Evolutionary conservation across 2,329 filamentous ascomycete genomes (phyloP).

Genomic region (Lecanicillium sp.): DNA sequence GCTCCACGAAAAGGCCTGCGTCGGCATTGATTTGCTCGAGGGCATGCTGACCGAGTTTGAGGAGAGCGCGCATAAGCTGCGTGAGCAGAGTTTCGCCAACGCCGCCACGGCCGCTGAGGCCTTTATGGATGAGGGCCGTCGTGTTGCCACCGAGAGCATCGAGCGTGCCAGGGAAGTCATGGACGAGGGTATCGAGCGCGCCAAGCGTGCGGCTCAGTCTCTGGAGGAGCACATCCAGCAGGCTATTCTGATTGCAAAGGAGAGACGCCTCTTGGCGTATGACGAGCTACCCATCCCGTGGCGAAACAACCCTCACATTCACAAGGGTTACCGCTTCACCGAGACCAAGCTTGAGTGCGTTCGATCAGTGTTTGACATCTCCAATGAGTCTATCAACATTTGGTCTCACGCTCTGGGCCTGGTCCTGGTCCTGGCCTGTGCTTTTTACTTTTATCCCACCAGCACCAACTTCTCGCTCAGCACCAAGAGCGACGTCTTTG

Average conservation of each 20-base stretch:
- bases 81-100: conserved; percentile 65
- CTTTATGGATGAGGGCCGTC: conserved; percentile 71
- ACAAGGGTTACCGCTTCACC: conserved; percentile 85
- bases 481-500: conserved; percentile 81
- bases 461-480: conserved; percentile 81
- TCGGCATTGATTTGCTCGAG: conserved; percentile 82
- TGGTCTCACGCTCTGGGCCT: conserved; percentile 93
- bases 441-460: conserved; percentile 92
- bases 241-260: conserved; percentile 67
- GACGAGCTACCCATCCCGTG: conserved; percentile 87
- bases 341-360: conserved; percentile 88
- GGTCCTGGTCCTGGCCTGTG: conserved; percentile 78
- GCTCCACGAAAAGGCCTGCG: conserved; percentile 83
- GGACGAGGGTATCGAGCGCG: conserved; percentile 74
- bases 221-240: conserved; percentile 79
- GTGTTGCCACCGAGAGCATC: conserved; percentile 74
- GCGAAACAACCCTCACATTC: conserved; percentile 92
- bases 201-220: conserved; percentile 73
- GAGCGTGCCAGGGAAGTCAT: conserved; percentile 69
- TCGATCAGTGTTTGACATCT: conserved; percentile 73
- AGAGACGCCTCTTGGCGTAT: conserved; percentile 80
- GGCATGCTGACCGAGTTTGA: conserved; percentile 82
- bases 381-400: conserved; percentile 95
- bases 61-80: conserved; percentile 69
- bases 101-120: conserved; percentile 61